Base-by-base conservation (phyloP, 2,329 filamentous ascomycete species). In the Ascochyta viciae-villosae region DNA sequence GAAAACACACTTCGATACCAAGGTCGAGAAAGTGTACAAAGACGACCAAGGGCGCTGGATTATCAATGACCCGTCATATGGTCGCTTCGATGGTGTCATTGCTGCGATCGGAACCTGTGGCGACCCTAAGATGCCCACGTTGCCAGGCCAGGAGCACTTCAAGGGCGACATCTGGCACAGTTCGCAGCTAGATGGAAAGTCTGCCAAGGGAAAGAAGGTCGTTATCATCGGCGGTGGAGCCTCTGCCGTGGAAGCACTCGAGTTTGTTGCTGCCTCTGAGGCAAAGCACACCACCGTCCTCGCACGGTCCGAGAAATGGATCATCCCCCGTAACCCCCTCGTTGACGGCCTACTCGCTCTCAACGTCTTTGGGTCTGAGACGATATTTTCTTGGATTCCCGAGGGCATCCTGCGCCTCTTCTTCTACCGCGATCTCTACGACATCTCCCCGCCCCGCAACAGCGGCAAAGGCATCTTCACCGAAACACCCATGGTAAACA, bases 401-500 rank as follows among this genome's bases (percentile, higher is more conserved):
- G 91, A 96, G 73, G 81, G 81, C 40, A 77, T 96, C 0, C 83
- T 96, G 0, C 87, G 86, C 58, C 85, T 88, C 60, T 84, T 94
- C 78, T 96, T 96, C 79, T 96, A 96, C 72, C 85, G 91, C 15
- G 91, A 95, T 64, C 82, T 96, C 3, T 78, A 87, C 65, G 87
- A 92, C 62, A 82, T 96, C 5, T 85, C 90, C 0, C 91, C 91
- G 0, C 77, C 83, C 0, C 56, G 60, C 8, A 66, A 68, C 47
- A 72, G 67, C 1, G 80, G 84, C 24, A 87, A 88, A 67, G 90
- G 90, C 8, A 78, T 95, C n/a, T 96, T 92, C 73, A 92, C 84
- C 26, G 89, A 90, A 47, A 96, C 91, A 0, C 91, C 91, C 0
- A 94, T 95, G 90, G 90, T 95, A 23, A 96, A 95, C 74, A 89